Conservation (phyloP, 1,139 yeast species). For the Williopsis jadinii region DNA sequence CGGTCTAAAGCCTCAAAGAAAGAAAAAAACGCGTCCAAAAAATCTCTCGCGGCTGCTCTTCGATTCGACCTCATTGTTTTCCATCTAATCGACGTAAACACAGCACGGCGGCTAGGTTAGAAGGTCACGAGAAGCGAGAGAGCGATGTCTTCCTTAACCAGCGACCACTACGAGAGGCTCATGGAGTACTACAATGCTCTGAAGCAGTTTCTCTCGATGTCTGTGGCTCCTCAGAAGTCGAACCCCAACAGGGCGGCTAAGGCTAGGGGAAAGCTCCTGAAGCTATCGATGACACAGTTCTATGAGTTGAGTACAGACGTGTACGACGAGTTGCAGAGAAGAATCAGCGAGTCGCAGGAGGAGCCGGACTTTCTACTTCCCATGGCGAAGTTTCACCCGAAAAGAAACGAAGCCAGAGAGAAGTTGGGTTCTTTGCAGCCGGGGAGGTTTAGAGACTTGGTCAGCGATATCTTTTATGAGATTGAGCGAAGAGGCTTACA, state of each 20-base stretch:
- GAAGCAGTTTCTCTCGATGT: slow-evolving; percentile 19
- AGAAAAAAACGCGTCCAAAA: too few relatives aligned
- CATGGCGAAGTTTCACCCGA: slow-evolving; percentile 75
- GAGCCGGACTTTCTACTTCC: slow-evolving; percentile 65
- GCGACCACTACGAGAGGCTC: slow-evolving; percentile 8
- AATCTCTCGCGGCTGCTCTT: too few relatives aligned
- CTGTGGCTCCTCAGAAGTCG: slow-evolving; percentile 14
- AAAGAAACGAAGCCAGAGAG: slow-evolving; percentile 92
- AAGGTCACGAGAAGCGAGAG: too few relatives aligned
- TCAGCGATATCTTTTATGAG: slow-evolving; percentile 82
- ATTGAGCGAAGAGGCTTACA: slow-evolving; percentile 62
- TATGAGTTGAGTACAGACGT: slow-evolving; percentile 89
- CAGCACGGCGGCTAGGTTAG: too few relatives aligned
- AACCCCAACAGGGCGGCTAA: slow-evolving; percentile 56
- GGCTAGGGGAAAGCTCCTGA: slow-evolving; percentile 79
- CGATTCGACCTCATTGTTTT: too few relatives aligned
- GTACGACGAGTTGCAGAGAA: slow-evolving; percentile 78
- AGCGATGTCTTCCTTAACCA: too few relatives aligned
- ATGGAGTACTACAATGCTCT: slow-evolving; percentile 17
- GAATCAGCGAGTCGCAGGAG: slow-evolving; percentile 45
- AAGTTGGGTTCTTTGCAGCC: slow-evolving; percentile 83
- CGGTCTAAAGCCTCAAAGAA: too few relatives aligned
- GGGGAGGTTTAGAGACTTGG: slow-evolving; percentile 79
- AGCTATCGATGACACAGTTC: slow-evolving; percentile 79
- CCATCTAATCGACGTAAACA: too few relatives aligned